Conservation (phyloP, 352 stramenopile genomes). For the Globisporangium canariense region DNA sequence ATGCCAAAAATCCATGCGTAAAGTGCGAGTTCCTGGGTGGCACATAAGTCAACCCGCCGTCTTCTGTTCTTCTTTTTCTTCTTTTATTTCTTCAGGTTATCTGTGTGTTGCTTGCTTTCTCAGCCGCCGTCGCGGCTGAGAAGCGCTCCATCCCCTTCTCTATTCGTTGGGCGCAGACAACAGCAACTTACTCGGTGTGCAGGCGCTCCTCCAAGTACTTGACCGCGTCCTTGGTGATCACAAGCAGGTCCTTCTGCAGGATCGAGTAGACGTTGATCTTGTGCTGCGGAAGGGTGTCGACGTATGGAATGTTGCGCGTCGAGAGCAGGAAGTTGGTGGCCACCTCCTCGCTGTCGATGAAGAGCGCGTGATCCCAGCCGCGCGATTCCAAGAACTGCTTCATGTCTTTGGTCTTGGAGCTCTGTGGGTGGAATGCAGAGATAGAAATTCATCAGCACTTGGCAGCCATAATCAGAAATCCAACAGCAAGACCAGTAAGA, state of each 20-base stretch:
- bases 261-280: constrained; percentile 91
- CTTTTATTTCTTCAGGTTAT: constrained; percentile 11
- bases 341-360: constrained; percentile 74
- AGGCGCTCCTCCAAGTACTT: constrained; percentile 88
- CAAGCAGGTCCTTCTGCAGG: constrained; percentile 84
- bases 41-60: no score
- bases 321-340: constrained; percentile 72
- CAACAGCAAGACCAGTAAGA: not conserved
- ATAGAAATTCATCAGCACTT: constrained; percentile 4
- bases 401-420: constrained; percentile 85
- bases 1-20: not conserved
- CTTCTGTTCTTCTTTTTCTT: not conserved
- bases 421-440: constrained; percentile 27
- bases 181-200: constrained; percentile 61
- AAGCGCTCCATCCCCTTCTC: constrained; percentile 4
- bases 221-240: constrained; percentile 81
- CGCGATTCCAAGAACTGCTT: constrained; percentile 73
- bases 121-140: not conserved
- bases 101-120: not conserved
- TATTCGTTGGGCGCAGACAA: constrained; percentile 1
- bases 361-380: constrained; percentile 86
- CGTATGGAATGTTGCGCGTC: constrained; percentile 84
- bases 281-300: constrained; percentile 80
- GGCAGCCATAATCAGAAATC: not conserved
- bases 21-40: no score